phyloP scores from a whole-genome alignment of 257 asterid species.

The Lantana camara region DNA sequence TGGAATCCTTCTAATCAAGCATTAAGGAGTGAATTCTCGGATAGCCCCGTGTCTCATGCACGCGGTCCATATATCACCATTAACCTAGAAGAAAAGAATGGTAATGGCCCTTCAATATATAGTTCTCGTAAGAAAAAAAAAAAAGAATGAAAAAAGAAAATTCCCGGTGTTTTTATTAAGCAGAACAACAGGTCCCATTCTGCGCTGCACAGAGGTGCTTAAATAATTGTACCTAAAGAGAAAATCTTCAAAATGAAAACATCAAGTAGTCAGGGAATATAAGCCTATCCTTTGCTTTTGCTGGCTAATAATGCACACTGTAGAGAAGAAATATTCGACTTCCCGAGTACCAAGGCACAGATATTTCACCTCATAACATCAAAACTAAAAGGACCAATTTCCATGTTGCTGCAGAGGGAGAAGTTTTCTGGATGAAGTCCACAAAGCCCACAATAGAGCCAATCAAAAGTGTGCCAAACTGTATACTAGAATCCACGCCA shows the following conservation, averaged over 20 bases:
- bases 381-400: slow-evolving; percentile 16
- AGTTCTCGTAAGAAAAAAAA: neutral
- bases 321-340: slow-evolving; percentile 27
- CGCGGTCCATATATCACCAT: too few species aligned
- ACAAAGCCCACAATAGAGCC: slow-evolving; percentile 20
- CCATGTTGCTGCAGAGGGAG: slow-evolving; percentile 9
- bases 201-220: slow-evolving; percentile 20
- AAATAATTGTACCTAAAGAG: slow-evolving; percentile 23
- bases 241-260: slow-evolving; percentile 19
- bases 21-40: too few species aligned
- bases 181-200: slow-evolving; percentile 20
- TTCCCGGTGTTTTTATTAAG: slow-evolving; percentile 23
- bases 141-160: neutral
- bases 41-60: too few species aligned
- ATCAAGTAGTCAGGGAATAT: slow-evolving; percentile 20
- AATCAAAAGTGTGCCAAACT: slow-evolving; percentile 91
- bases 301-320: slow-evolving; percentile 37
- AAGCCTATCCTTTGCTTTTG: slow-evolving; percentile 29
- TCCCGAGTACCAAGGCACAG: slow-evolving; percentile 22
- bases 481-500: slow-evolving; percentile 90
- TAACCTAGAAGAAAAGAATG: too few species aligned
- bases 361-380: slow-evolving; percentile 17
- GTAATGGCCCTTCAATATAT: neutral
- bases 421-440: neutral
- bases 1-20: too few species aligned